Percentiles rank a stretch among this genome's conserved stretches.
Evolutionary conservation across 768 basidiomycete genomes (phyloP).

Genomic region (Tulasnella sp.): DNA sequence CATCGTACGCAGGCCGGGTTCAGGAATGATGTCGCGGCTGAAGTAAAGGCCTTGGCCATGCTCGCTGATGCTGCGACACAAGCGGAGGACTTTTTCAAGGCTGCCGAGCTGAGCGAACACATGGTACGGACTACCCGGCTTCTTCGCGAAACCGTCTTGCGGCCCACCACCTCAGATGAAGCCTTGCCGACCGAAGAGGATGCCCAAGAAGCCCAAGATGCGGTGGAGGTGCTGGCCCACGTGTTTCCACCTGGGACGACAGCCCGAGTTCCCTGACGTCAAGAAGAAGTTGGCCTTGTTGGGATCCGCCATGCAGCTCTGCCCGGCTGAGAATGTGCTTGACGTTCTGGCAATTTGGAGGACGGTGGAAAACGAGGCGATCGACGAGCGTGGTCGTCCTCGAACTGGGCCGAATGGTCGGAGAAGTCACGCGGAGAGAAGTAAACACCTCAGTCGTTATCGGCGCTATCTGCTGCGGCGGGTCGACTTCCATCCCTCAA

Average conservation of each 20-base stretch:
- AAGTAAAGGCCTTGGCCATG: slow-evolving; percentile 84
- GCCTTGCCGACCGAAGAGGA: not conserved
- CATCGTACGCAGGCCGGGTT: slow-evolving; percentile 79
- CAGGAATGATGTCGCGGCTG: slow-evolving; percentile 62
- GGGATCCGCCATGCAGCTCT: slow-evolving; percentile 78
- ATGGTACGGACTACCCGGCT: slow-evolving; percentile 43
- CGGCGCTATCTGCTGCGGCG: slow-evolving; percentile 16
- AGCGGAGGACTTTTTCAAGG: slow-evolving; percentile 69
- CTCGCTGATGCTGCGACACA: slow-evolving; percentile 82
- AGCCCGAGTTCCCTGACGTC: slow-evolving; percentile 67
- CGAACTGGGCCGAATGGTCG: slow-evolving; percentile 13
- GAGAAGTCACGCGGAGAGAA: slow-evolving; percentile 11
- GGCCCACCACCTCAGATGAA: slow-evolving; percentile 17
- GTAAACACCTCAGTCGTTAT: slow-evolving; percentile 31
- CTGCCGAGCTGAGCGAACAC: slow-evolving; percentile 63
- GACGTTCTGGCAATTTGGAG: slow-evolving; percentile 79
- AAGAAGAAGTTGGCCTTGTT: slow-evolving; percentile 64
- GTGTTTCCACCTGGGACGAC: slow-evolving; percentile 81
- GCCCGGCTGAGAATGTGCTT: slow-evolving; percentile 72
- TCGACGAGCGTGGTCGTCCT: slow-evolving; percentile 32
- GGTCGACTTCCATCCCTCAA: slow-evolving; percentile 23
- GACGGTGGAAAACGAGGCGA: slow-evolving; percentile 61
- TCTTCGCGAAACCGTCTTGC: slow-evolving; percentile 8
- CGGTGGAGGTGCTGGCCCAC: slow-evolving; percentile 85
- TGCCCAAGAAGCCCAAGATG: slow-evolving; percentile 40